Evolutionary conservation across 2,329 filamentous ascomycete genomes (phyloP).

Genomic region (Zymoseptoria pseudotritici): DNA sequence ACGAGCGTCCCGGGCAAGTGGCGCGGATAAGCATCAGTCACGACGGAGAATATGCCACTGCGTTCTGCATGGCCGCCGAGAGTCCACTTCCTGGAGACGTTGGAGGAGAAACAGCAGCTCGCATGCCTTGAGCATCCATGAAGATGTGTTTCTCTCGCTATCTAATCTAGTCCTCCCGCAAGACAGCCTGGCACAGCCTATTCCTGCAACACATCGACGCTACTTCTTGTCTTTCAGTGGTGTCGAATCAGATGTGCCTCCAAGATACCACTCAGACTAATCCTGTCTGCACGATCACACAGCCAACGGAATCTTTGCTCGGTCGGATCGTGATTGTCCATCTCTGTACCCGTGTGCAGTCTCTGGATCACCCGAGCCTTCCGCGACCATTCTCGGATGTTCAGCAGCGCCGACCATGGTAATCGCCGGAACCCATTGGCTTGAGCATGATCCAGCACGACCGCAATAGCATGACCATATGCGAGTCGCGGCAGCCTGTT

Average conservation of each 20-base stretch:
- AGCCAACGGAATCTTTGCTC: neutral
- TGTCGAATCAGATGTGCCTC: neutral
- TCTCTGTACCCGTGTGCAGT: neutral
- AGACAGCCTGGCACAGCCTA: neutral
- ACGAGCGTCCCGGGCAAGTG: conserved; percentile 37
- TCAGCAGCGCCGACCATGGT: neutral
- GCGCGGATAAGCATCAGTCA: conserved; percentile 78
- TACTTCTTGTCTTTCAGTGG: neutral
- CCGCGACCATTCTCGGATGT: neutral
- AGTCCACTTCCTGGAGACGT: conserved; percentile 22
- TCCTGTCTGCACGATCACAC: neutral
- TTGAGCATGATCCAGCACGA: neutral
- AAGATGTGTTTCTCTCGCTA: neutral
- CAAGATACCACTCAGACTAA: neutral
- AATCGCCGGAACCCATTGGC: neutral
- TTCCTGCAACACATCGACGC: neutral
- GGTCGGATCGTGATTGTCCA: neutral
- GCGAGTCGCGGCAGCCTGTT: neutral
- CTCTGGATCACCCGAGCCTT: neutral
- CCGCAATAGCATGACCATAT: neutral
- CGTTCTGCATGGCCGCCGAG: conserved; percentile 53
- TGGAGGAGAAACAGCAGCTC: conserved; percentile 22
- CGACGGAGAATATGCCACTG: conserved; percentile 73
- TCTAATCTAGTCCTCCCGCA: neutral
- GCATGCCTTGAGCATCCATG: conserved; percentile 7